phyloP scores from a whole-genome alignment of 2,329 filamentous ascomycete genomes.

The Xylaria sp. region DNA sequence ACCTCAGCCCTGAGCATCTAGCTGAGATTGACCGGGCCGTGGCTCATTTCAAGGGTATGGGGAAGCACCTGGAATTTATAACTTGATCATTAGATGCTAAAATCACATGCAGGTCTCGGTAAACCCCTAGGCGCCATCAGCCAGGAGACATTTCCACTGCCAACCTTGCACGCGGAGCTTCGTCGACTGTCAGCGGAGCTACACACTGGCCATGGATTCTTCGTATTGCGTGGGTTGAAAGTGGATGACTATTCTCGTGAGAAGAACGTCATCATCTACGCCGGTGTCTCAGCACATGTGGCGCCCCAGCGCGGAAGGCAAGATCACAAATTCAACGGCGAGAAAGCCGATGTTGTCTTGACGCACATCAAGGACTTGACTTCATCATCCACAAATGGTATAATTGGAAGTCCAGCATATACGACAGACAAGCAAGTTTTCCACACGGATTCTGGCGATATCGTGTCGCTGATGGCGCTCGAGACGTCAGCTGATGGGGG shows the following conservation, averaged over 20 bases:
- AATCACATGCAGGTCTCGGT: slow-evolving; percentile 27
- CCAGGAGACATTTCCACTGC: slow-evolving; percentile 65
- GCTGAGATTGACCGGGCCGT: slow-evolving; percentile 59
- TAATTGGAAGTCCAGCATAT: slow-evolving; percentile 61
- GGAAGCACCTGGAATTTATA: not conserved
- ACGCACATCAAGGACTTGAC: slow-evolving; percentile 71
- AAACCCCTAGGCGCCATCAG: slow-evolving; percentile 55
- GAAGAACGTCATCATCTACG: slow-evolving; percentile 68
- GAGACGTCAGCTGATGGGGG: slow-evolving; percentile 64
- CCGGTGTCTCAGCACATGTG: slow-evolving; percentile 68
- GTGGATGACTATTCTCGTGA: slow-evolving; percentile 63
- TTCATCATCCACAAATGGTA: slow-evolving; percentile 44
- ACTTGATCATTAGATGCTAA: not conserved
- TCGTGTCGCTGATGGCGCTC: slow-evolving; percentile 67
- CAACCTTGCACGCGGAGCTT: slow-evolving; percentile 59
- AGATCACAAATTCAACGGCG: slow-evolving; percentile 57
- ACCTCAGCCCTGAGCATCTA: slow-evolving; percentile 57
- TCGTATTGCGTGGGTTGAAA: slow-evolving; percentile 67
- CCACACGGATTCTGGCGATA: slow-evolving; percentile 70
- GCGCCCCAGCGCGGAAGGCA: slow-evolving; percentile 64
- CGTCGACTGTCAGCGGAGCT: slow-evolving; percentile 63
- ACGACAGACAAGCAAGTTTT: slow-evolving; percentile 42
- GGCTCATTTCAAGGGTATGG: slow-evolving; percentile 54
- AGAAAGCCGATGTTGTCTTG: slow-evolving; percentile 62
- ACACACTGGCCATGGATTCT: slow-evolving; percentile 68